Evolutionary conservation across 208 protist species (phyloP), one percentile per base, ranked within the genome.

Genomic region (Blechomonas ayalai): DNA sequence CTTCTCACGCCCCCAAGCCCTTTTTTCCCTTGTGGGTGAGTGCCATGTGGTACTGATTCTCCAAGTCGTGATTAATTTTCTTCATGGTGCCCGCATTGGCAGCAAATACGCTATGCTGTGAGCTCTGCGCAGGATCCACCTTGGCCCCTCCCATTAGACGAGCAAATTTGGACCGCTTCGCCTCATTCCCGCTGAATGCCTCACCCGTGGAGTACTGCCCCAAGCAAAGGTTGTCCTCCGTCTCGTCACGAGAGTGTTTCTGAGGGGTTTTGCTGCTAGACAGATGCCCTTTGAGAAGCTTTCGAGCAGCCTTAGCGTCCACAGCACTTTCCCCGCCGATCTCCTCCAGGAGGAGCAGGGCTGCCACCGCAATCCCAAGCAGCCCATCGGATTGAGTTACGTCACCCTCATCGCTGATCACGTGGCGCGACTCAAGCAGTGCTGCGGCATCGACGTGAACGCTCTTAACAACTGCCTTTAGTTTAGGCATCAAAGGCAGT

Each of bases 101-200:
- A n/a, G 70, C 81, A 19, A 69, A 52, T 1, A 67, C 78, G 27
- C 42, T 67, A 63, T 76, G 69, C 31, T 73, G 55, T 9, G 39
- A 54, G 19, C 25, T 32, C 6, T 23, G 31, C 3, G 18, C 27
- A 0, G 48, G 28, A 2, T 36, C 20, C 2, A 19, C 37, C 52
- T 87, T 91, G 1, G 45, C 69, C n/a, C 83, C 79, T 19, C 84
- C 84, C 77, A 92, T 89, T 12, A 92, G 65, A 0, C 78, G 66
- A 5, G 80, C 73, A 61, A 92, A 92, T 53, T 88, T 87, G 24
- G 49, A 25, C 16, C 66, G 65, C 51, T 85, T 89, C 50, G 59
- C 45, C 15, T 33, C 50, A 41, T 87, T 62, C 8, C 59, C 56
- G 41, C 67, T 56, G 43, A 90, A 90, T 19, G 59, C 73, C 13